phyloP scores from a whole-genome alignment of 192 early-diverging fungal genomes.

The Spizellomyces punctatus region DNA sequence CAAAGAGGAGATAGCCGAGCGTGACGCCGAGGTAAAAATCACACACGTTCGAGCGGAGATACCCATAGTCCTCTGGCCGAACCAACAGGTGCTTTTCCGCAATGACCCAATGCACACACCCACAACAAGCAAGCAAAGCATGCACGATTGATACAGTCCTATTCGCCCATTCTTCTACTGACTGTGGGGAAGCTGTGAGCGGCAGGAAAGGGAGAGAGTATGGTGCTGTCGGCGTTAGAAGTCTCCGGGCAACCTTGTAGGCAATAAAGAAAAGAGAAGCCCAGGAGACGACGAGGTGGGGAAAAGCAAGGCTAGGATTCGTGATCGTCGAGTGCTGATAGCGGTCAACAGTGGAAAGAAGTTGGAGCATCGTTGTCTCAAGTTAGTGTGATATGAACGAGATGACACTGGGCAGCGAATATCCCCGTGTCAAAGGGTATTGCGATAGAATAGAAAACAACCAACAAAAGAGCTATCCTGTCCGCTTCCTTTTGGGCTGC shows the following conservation, averaged over 20 bases:
- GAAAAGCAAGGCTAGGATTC: constrained; percentile 9
- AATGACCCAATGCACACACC: constrained; percentile 17
- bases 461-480: no score
- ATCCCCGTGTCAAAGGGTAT: no score
- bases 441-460: no score
- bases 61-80: constrained; percentile 6
- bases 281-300: constrained; percentile 18
- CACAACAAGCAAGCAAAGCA: constrained; percentile 12
- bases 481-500: no score
- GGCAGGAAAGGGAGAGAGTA: constrained; percentile 3
- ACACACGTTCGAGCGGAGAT: constrained; percentile 10
- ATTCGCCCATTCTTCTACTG: constrained; percentile 26
- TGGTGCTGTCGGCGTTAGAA: background rate
- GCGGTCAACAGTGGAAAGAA: background rate
- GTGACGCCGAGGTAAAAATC: constrained; percentile 29
- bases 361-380: background rate
- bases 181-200: background rate
- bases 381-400: no score
- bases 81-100: constrained; percentile 5
- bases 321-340: background rate
- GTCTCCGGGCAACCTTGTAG: background rate
- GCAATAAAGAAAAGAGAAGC: constrained; percentile 2
- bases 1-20: constrained; percentile 20
- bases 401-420: no score
- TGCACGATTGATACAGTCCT: constrained; percentile 15